Conservation (phyloP, 768 basidiomycete species). For the Boletus bicolor region DNA sequence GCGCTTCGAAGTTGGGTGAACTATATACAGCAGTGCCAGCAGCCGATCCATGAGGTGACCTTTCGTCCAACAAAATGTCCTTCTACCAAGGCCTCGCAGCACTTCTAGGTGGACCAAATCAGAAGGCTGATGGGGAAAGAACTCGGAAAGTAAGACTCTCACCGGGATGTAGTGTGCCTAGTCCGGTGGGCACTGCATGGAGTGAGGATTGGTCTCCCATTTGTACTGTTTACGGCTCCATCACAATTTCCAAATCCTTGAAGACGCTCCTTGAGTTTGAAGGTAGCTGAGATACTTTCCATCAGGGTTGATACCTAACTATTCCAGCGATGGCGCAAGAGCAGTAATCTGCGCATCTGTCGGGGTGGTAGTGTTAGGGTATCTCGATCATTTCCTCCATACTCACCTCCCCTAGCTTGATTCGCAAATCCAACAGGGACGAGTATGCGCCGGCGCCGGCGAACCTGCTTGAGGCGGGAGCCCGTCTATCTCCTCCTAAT, state of each 20-base stretch:
- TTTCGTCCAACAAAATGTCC: too few relatives aligned
- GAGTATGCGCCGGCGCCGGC: too few relatives aligned
- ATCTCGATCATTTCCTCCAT: too few relatives aligned
- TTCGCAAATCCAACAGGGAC: too few relatives aligned
- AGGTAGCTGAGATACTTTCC: slow-evolving; percentile 35
- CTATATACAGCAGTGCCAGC: too few relatives aligned
- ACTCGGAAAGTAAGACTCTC: neutral
- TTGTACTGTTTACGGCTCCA: slow-evolving; percentile 30
- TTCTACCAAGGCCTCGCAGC: too few relatives aligned
- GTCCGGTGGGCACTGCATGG: slow-evolving; percentile 37
- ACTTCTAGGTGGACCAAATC: slow-evolving; percentile 18
- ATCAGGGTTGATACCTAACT: slow-evolving; percentile 56
- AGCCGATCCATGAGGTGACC: too few relatives aligned
- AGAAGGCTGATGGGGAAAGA: neutral
- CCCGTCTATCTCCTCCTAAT: too few relatives aligned
- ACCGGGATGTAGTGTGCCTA: slow-evolving; percentile 27
- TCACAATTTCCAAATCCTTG: slow-evolving; percentile 38
- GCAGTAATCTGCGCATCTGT: slow-evolving; percentile 32
- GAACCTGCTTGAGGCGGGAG: too few relatives aligned
- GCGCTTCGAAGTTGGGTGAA: too few relatives aligned
- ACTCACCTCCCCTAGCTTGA: too few relatives aligned
- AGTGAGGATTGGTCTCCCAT: slow-evolving; percentile 32
- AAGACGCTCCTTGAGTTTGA: neutral
- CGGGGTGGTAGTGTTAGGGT: neutral
- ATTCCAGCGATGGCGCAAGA: slow-evolving; percentile 58